phyloP scores from a whole-genome alignment of 768 basidiomycete genomes.

The Tylopilus balloui region DNA sequence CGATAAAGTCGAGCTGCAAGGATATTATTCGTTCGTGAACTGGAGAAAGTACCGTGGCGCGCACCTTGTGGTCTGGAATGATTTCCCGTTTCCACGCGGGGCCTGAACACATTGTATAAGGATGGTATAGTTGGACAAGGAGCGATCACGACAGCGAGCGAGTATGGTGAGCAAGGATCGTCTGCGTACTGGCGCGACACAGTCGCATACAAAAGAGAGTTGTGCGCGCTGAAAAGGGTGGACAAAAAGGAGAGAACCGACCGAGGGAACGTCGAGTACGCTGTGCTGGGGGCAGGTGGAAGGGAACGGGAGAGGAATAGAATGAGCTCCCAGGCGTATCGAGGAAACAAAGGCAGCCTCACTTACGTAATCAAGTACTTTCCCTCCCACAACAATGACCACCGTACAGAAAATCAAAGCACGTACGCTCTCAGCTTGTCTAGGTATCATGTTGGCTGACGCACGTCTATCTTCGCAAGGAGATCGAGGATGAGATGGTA shows the following conservation, averaged over 20 bases:
- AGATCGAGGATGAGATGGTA: slow-evolving; percentile 98
- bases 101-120: slow-evolving; percentile 42
- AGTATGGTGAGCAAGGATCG: slow-evolving; percentile 26
- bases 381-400: slow-evolving; percentile 49
- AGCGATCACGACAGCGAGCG: slow-evolving; percentile 22
- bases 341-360: background rate
- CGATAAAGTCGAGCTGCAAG: slow-evolving; percentile 91
- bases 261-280: slow-evolving; percentile 4
- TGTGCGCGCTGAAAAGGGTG: slow-evolving; percentile 21
- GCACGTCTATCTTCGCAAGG: slow-evolving; percentile 39
- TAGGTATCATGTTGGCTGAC: slow-evolving; percentile 15
- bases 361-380: slow-evolving; percentile 12
- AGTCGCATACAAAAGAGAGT: slow-evolving; percentile 31
- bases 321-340: background rate
- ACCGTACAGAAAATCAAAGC: slow-evolving; percentile 91
- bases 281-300: slow-evolving; percentile 12
- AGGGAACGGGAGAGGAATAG: background rate
- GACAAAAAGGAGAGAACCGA: slow-evolving; percentile 22
- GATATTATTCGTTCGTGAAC: background rate
- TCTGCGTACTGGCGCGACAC: slow-evolving; percentile 29
- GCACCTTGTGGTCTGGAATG: slow-evolving; percentile 95
- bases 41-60: slow-evolving; percentile 20
- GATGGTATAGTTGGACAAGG: slow-evolving; percentile 9
- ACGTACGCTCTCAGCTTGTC: slow-evolving; percentile 15
- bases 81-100: slow-evolving; percentile 95